Evolutionary conservation across 2,329 filamentous ascomycete genomes (phyloP), one percentile per base, ranked within the genome.

Genomic region (Penicillium frequentans): DNA sequence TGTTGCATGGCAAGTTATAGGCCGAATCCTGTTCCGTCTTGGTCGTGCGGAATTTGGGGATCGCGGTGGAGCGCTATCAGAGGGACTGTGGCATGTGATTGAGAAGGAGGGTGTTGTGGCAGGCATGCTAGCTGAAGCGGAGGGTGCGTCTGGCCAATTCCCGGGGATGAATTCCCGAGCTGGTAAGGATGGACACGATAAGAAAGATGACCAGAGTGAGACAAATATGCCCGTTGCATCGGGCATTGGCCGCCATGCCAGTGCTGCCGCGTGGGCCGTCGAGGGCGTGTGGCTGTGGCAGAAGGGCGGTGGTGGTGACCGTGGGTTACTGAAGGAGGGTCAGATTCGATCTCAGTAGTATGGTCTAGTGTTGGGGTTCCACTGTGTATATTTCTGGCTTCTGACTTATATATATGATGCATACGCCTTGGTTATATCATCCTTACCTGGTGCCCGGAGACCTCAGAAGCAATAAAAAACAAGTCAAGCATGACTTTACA

Each of bases 271-370:
- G 0, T 96, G 93, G 80, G 93, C 93, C 11, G 87, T 89, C 3
- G 93, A 98, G 73, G 93, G 92, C 1, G 77, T 97, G 16, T 97
- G 93, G 93, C 74, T 96, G 59, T 93, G 91, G 91, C 63, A 89
- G 81, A 70, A 89, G 81, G 90, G 90, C 70, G 85, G 76, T 75
- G 81, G 78, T 74, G 72, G 75, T 24, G 75, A 77, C 59, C 66
- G 75, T 49, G 73, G 75, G 1, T 63, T 79, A 5, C 58, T 73
- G 56, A 75, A 76, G 59, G 70, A 72, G 21, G 67, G 70, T 2
- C 59, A 65, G 11, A 55, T 69, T 56, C 69, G 71, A 1, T 46
- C 50, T 46, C 29, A 46, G 21, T 53, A 53, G 29, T 10, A 19
- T 39, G 1, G 31, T n/a, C n/a, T 19, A 2, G 35, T 10, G 10